phyloP scores from a whole-genome alignment of 148 eudicot species.

The Gaultheria prostrata region DNA sequence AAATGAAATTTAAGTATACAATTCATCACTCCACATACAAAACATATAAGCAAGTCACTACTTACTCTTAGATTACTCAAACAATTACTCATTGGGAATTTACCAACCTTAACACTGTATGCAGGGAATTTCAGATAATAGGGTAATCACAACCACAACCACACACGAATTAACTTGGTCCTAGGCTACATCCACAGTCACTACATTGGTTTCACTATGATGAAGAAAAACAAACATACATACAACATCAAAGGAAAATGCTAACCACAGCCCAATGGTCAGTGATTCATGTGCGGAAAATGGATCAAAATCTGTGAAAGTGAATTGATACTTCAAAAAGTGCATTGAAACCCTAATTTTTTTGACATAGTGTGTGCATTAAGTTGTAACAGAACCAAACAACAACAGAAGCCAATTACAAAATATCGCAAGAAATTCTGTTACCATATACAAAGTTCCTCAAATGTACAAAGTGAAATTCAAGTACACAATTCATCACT shows the following conservation, averaged over 20 bases:
- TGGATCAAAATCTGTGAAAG: too few species aligned
- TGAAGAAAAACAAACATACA: neutral
- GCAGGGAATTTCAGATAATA: neutral
- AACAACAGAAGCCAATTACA: neutral
- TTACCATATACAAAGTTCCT: slow-evolving; percentile 23
- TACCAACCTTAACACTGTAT: neutral
- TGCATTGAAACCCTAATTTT: too few species aligned
- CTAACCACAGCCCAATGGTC: too few species aligned
- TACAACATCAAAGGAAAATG: neutral
- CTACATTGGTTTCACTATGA: neutral
- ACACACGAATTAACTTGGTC: neutral
- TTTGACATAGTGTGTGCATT: too few species aligned
- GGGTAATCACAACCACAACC: neutral
- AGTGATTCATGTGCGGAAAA: too few species aligned
- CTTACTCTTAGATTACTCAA: neutral
- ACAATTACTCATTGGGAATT: neutral
- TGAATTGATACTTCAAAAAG: too few species aligned
- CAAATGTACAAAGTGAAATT: neutral
- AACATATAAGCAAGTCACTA: neutral
- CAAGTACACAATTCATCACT: neutral
- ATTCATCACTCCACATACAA: neutral
- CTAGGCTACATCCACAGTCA: neutral
- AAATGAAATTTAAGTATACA: neutral
- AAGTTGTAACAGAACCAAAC: too few species aligned
- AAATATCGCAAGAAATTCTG: neutral